Percentiles rank a stretch among this genome's conserved stretches.
phyloP scores from a whole-genome alignment of 163 green algal species.

The Chlamydomonas reinhardtii region DNA sequence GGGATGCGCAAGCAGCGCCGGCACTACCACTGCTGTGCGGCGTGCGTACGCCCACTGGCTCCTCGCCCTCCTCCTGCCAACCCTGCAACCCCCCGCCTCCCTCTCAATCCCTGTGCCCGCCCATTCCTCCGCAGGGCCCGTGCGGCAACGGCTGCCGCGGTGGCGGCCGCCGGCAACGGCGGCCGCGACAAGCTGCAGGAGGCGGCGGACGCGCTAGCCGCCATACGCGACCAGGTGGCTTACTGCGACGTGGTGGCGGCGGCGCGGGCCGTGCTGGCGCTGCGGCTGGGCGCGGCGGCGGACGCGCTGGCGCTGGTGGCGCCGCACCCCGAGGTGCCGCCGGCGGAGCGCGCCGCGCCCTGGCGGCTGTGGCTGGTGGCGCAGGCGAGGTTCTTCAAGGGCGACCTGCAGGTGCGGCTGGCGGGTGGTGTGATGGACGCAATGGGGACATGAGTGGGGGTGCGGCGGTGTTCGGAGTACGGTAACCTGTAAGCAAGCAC shows the following conservation, averaged over 20 bases:
- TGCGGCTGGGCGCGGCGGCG: constrained; percentile 33
- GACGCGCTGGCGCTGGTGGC: constrained; percentile 28
- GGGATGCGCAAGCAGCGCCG: too few relatives aligned
- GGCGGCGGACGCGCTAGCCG: constrained; percentile 32
- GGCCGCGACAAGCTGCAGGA: constrained; percentile 35
- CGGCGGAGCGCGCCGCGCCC: constrained; percentile 2
- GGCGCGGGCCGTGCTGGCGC: constrained; percentile 51
- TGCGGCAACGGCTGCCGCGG: constrained; percentile 7
- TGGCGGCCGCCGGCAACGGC: constrained; percentile 6
- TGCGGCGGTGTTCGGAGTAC: too few relatives aligned
- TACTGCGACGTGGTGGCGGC: constrained; percentile 57
- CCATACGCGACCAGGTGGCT: constrained; percentile 30
- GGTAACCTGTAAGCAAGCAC: too few relatives aligned
- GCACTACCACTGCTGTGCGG: too few relatives aligned
- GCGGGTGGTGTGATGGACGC: too few relatives aligned
- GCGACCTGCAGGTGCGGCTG: constrained; percentile 22
- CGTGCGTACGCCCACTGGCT: too few relatives aligned
- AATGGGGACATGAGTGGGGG: too few relatives aligned
- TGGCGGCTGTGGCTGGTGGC: constrained; percentile 49
- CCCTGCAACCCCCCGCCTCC: too few relatives aligned
- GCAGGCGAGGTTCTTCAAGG: constrained; percentile 45
- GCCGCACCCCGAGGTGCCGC: constrained; percentile 40
- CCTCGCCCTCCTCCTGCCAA: too few relatives aligned
- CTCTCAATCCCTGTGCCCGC: background rate
- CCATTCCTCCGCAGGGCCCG: constrained; percentile 2